Evolutionary conservation across 2,329 filamentous ascomycete genomes (phyloP).

Genomic region (Parafenestella ontariensis): DNA sequence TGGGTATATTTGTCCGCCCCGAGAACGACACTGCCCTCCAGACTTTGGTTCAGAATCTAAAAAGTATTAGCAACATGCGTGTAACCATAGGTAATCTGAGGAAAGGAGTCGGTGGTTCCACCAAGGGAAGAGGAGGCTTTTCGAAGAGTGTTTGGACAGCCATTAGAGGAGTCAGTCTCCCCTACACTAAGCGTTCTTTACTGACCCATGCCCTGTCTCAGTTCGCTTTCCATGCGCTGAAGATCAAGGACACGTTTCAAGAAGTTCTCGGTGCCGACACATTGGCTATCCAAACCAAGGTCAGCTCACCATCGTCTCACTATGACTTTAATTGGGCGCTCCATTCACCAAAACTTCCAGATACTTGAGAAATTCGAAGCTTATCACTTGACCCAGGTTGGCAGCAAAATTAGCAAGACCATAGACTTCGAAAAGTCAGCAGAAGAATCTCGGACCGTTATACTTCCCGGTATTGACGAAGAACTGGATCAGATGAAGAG

Average conservation of each 20-base stretch:
- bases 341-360: constrained; percentile 43
- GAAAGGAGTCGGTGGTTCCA: constrained; percentile 73
- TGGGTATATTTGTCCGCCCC: constrained; percentile 69
- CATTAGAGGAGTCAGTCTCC: constrained; percentile 61
- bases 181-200: background rate
- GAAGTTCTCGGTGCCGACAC: constrained; percentile 63
- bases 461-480: constrained; percentile 73
- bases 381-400: constrained; percentile 68
- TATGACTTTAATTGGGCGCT: background rate
- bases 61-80: constrained; percentile 77
- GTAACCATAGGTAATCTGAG: constrained; percentile 72
- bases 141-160: constrained; percentile 75
- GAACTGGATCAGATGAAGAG: constrained; percentile 80
- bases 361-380: constrained; percentile 67
- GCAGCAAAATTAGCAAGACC: constrained; percentile 73
- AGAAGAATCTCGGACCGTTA: constrained; percentile 73
- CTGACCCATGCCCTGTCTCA: constrained; percentile 37
- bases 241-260: constrained; percentile 69
- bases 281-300: constrained; percentile 63
- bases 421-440: constrained; percentile 80
- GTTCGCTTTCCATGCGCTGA: constrained; percentile 75
- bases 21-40: constrained; percentile 68
- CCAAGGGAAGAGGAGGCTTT: constrained; percentile 61
- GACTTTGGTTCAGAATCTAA: constrained; percentile 67
- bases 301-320: constrained; percentile 28